Percentiles rank a stretch among this genome's conserved stretches.
These are phyloP conservation scores for Lachnellula willkommii DNA, from an alignment of 2,329 filamentous ascomycete species.

Conservation along the genomic window DNA sequence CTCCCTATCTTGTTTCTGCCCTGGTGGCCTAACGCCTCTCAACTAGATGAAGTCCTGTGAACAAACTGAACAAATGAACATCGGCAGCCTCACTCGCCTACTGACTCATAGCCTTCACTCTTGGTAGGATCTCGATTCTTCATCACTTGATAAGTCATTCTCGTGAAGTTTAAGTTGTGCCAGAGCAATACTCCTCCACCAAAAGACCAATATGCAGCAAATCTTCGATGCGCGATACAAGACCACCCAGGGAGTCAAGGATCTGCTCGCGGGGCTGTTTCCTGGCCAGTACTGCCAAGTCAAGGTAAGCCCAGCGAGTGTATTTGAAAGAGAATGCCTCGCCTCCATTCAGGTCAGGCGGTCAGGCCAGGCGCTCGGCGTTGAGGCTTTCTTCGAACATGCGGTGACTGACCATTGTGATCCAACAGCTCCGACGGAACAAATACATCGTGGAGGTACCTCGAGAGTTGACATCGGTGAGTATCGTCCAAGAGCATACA, in stretches of 20 bases:
- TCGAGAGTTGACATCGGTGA: constrained; percentile 5
- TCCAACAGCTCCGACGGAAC: constrained; percentile 2
- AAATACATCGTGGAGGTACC: constrained; percentile 7
- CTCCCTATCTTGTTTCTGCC: no score
- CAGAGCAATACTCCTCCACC: not conserved
- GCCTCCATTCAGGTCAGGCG: not conserved
- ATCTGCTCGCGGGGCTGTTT: constrained; percentile 6
- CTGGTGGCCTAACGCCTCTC: no score
- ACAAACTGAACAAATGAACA: not conserved
- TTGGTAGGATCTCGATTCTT: not conserved
- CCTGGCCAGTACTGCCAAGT: constrained; percentile 2
- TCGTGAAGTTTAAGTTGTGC: not conserved
- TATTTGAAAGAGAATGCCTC: not conserved
- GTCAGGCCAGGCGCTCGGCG: not conserved
- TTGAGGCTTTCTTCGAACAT: constrained; percentile 2
- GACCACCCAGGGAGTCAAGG: not conserved
- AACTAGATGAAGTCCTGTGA: no score
- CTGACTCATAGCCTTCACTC: not conserved
- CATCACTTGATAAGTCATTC: not conserved
- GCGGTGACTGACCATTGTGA: not conserved
- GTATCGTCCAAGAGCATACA: not conserved
- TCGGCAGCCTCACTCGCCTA: not conserved
- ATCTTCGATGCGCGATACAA: constrained; percentile 2
- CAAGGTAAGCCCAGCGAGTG: not conserved
- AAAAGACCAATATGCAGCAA: constrained; percentile 1